A percentile compares a stretch with the other conserved stretches of the same genome.
Conservation (phyloP, 192 early-diverging fungal genomes). For the Gamsiella multidivaricata region DNA sequence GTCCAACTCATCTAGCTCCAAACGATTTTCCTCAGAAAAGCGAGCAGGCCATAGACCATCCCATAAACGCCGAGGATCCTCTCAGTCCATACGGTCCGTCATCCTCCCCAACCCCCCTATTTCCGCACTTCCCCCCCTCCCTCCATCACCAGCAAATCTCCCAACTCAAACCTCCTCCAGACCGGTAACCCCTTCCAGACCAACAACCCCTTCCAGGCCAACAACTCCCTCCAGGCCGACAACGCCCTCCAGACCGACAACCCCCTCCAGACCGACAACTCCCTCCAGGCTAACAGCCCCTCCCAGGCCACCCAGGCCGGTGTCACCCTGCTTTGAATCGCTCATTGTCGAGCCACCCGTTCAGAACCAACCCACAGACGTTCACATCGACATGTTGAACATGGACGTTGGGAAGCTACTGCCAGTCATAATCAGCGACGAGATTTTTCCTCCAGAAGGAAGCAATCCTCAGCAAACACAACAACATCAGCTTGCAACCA, state of each 20-base stretch:
- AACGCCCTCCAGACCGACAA: not conserved
- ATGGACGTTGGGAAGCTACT: slow-evolving; percentile 20
- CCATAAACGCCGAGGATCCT: no score
- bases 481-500: not conserved
- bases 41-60: no score
- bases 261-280: not conserved
- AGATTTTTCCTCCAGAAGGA: not conserved
- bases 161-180: not conserved
- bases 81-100: no score
- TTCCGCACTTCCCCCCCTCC: no score
- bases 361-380: not conserved
- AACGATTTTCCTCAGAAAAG: no score
- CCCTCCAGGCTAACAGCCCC: not conserved
- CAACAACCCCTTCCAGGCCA: not conserved
- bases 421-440: slow-evolving; percentile 29
- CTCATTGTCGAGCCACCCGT: no score
- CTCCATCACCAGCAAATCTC: not conserved
- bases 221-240: not conserved
- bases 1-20: no score
- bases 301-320: no score
- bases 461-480: not conserved
- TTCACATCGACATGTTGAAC: slow-evolving; percentile 32
- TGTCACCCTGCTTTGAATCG: no score
- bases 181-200: not conserved
- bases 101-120: no score